Percentiles rank a stretch among this genome's conserved stretches.
These are phyloP conservation scores for Macrotyloma uniflorum DNA, from an alignment of 306 rosid genomes.

Conservation along the genomic window DNA sequence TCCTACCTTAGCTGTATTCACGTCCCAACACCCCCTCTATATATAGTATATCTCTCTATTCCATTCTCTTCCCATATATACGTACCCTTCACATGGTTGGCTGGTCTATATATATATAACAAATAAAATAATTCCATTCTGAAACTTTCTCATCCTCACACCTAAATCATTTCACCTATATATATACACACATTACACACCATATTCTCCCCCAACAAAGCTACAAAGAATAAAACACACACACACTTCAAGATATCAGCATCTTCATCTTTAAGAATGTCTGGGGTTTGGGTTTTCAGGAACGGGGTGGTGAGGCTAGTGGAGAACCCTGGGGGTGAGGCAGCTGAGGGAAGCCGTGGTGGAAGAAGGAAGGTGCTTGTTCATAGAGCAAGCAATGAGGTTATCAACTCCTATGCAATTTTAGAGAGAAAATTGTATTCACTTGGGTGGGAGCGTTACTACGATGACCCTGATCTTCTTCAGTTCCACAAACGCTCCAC, in stretches of 20 bases:
- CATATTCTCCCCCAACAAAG: background rate
- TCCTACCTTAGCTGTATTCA: conserved; percentile 50
- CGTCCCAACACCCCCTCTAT: conserved; percentile 32
- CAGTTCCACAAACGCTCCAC: conserved; percentile 90
- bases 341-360: conserved; percentile 36
- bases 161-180: conserved; percentile 24
- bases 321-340: conserved; percentile 56
- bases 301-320: conserved; percentile 88
- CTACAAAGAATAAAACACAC: background rate
- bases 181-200: conserved; percentile 37
- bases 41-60: background rate
- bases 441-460: conserved; percentile 91
- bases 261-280: conserved; percentile 43
- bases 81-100: background rate
- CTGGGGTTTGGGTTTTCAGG: conserved; percentile 96
- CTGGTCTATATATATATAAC: background rate
- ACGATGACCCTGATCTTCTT: conserved; percentile 81
- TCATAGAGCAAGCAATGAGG: conserved; percentile 63
- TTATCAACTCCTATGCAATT: conserved; percentile 58
- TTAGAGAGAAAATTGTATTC: conserved; percentile 62
- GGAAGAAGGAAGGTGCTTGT: conserved; percentile 75
- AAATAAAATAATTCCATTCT: background rate
- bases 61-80: background rate
- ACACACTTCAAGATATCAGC: background rate
- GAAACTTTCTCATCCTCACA: background rate